phyloP scores from a whole-genome alignment of 2,329 filamentous ascomycete genomes.

The Nectriaceae sp. region DNA sequence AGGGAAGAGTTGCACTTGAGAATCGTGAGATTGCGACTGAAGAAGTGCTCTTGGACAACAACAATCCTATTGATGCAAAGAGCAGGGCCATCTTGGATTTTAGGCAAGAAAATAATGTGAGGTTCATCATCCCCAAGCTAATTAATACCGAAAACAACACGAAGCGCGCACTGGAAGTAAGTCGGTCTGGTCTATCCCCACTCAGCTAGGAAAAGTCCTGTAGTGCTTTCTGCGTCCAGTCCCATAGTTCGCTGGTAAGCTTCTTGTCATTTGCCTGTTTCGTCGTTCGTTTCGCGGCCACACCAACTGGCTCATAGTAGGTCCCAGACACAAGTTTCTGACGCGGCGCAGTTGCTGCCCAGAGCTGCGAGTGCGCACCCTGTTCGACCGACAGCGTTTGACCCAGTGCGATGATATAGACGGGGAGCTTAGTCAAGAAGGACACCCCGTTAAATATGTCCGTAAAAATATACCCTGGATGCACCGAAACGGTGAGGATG shows the following conservation, averaged over 20 bases:
- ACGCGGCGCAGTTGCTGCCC: neutral
- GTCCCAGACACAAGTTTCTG: neutral
- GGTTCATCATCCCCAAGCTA: too few species aligned
- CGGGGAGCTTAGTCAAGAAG: neutral
- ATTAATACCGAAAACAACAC: too few species aligned
- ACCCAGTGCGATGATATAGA: neutral
- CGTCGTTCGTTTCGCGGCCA: neutral
- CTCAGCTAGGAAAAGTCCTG: too few species aligned
- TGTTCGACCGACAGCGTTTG: neutral
- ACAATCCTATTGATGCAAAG: too few species aligned
- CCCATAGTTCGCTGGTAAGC: neutral
- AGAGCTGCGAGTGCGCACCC: neutral
- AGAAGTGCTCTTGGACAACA: too few species aligned
- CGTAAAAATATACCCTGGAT: neutral
- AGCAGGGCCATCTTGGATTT: too few species aligned
- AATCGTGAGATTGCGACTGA: too few species aligned
- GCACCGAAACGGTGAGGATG: neutral
- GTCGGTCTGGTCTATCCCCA: too few species aligned
- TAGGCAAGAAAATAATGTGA: too few species aligned
- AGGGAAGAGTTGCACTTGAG: too few species aligned
- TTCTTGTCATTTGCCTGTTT: neutral
- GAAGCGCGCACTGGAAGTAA: too few species aligned
- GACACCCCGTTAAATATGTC: neutral
- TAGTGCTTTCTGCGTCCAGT: conserved; percentile 1
- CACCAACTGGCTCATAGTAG: conserved; percentile 1